A percentile compares a stretch with the other conserved stretches of the same genome.
phyloP scores from a whole-genome alignment of 345 rosid genomes.

The Orychophragmus violaceus region DNA sequence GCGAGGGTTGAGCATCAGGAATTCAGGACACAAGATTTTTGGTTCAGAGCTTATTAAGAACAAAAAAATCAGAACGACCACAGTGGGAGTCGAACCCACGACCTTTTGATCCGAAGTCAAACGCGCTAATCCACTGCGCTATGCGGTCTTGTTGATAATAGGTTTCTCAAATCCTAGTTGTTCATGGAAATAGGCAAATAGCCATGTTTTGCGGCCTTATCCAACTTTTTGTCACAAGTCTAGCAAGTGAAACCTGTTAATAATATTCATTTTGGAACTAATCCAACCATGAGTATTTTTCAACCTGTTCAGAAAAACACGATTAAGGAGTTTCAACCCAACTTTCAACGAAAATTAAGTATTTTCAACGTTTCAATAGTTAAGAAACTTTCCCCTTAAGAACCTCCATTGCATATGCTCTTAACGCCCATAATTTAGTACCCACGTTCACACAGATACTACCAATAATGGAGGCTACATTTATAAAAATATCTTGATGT shows the following conservation, averaged over 20 bases:
- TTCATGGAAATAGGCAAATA: not conserved
- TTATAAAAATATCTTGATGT: conserved; percentile 8
- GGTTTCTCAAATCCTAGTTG: no score
- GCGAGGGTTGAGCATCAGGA: not conserved
- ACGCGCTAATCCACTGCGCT: conserved; percentile 99
- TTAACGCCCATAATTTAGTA: no score
- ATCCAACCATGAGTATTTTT: not conserved
- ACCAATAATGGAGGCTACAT: conserved; percentile 20
- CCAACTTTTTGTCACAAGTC: not conserved
- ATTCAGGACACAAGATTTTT: not conserved
- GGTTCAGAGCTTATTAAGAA: no score
- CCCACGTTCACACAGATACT: conserved; percentile 15
- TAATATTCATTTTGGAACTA: not conserved
- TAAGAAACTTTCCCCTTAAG: no score
- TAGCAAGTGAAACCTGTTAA: not conserved
- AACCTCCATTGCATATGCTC: no score
- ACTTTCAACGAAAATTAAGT: not conserved
- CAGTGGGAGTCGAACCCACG: conserved; percentile 94
- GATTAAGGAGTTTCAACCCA: not conserved
- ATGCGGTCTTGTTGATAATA: conserved; percentile 43
- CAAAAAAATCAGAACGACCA: conserved; percentile 45
- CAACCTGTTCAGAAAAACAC: no score
- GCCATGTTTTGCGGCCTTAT: not conserved
- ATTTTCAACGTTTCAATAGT: not conserved
- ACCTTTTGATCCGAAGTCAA: conserved; percentile 87